A percentile compares a stretch with the other conserved stretches of the same genome.
Evolutionary conservation across 495 filamentous ascomycete species (phyloP).

Genomic region (Endocarpon pusillum): DNA sequence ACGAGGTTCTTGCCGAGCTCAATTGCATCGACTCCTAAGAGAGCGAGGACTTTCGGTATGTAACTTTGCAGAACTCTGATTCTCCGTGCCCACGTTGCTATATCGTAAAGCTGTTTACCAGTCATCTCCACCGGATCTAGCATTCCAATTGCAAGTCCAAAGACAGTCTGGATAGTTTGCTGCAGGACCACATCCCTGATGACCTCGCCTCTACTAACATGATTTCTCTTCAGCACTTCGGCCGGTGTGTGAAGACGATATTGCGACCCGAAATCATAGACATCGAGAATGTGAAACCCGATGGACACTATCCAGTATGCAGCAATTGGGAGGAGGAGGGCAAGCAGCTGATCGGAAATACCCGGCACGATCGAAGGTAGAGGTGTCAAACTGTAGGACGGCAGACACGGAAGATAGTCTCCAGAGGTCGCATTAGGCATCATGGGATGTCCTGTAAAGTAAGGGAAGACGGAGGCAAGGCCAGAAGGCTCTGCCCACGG

Average conservation of each 20-base stretch:
- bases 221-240: constrained; percentile 73
- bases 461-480: too few species aligned
- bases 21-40: constrained; percentile 25
- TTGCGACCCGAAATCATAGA: constrained; percentile 62
- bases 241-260: constrained; percentile 87
- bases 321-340: constrained; percentile 55
- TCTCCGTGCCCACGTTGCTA: constrained; percentile 64
- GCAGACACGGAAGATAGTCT: constrained; percentile 55
- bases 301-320: constrained; percentile 83
- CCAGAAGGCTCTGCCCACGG: too few species aligned
- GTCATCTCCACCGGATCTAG: constrained; percentile 46
- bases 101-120: constrained; percentile 66
- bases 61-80: constrained; percentile 52
- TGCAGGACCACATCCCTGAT: constrained; percentile 76
- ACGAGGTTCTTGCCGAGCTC: constrained; percentile 20
- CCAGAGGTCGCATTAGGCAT: constrained; percentile 22
- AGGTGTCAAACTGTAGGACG: constrained; percentile 48
- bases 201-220: constrained; percentile 64
- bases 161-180: constrained; percentile 66
- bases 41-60: constrained; percentile 38
- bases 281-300: constrained; percentile 73
- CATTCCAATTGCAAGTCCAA: constrained; percentile 40
- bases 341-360: constrained; percentile 65
- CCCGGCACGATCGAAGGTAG: constrained; percentile 54
- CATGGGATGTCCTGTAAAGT: too few species aligned